Evolutionary conservation across 2,329 filamentous ascomycete species (phyloP), one percentile per base, ranked within the genome.

Genomic region (Polytolypa hystricis): DNA sequence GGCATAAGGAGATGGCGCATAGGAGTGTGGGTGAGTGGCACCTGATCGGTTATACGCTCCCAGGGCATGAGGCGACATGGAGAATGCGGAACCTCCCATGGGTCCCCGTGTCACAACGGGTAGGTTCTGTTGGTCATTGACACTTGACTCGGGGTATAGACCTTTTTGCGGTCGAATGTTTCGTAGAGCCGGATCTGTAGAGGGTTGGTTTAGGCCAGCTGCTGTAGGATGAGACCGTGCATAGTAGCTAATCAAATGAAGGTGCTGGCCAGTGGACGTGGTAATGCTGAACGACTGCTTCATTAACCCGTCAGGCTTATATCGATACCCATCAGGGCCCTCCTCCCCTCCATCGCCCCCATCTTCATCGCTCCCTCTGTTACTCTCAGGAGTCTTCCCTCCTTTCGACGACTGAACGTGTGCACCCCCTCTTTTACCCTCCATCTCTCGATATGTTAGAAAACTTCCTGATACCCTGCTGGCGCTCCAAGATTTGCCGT

Each of bases 251-350:
- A 98, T 98, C 35, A 98, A 73, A 64, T 98, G 91, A 2, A 98
- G 77, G 56, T 96, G 91, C 52, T 95, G 86, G 46, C 85, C 76
- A 25, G 72, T 79, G 1, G 83, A 85, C 1, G 91, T 96, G 15
- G 87, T 95, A 64, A 98, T 96, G 65, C 89, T 96, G 70, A 96
- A 98, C 0, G 91, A 96, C 63, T 98, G 91, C 73, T 98, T 98
- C 86, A 96, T 95, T 3, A 98, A 73, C 1, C 91, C 91, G 52
- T 98, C 91, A 7, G 81, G 84, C 69, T 95, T 98, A 65, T 94
- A 94, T 45, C 85, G 72, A 59, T 94, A 94, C 28, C 86, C 86
- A 57, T 94, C 86, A 0, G 84, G 84, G 6, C 75, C 75, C 46
- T 74, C 72, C 52, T 93, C 85, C 38, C 67, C 70, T 52, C 72